Evolutionary conservation across 345 rosid genomes (phyloP).

Genomic region (Gossypioides kirkii): DNA sequence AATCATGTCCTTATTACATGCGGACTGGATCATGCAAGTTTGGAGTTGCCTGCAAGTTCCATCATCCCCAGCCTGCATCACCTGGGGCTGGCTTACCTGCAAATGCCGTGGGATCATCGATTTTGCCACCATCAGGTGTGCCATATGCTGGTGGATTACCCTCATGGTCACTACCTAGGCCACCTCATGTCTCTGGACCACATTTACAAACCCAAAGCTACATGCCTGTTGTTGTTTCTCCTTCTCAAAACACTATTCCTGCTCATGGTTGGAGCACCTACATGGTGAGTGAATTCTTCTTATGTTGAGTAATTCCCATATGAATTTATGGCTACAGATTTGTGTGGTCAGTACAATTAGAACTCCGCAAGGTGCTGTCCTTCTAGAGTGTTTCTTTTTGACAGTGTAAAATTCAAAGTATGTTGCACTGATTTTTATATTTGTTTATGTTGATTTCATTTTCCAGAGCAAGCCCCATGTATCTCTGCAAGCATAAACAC

Average conservation of each 20-base stretch:
- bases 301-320: constrained; percentile 5
- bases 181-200: constrained; percentile 44
- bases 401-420: neutral
- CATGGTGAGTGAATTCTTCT: constrained; percentile 39
- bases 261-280: constrained; percentile 66
- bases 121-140: constrained; percentile 44
- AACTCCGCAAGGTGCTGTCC: neutral
- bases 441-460: neutral
- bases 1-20: constrained; percentile 76
- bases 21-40: constrained; percentile 62
- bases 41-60: constrained; percentile 2
- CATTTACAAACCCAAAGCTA: constrained; percentile 47
- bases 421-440: neutral
- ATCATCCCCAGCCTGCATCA: constrained; percentile 4
- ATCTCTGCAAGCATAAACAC: neutral
- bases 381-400: neutral
- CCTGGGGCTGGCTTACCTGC: neutral
- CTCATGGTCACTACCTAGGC: constrained; percentile 49
- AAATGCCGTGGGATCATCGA: constrained; percentile 35
- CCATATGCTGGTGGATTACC: constrained; percentile 36
- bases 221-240: constrained; percentile 43
- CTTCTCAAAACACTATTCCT: constrained; percentile 50
- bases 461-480: too few relatives aligned
- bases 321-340: neutral
- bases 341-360: neutral